These are phyloP conservation scores for Vinca minor DNA, from an alignment of 257 asterid species.

Conservation along the genomic window DNA sequence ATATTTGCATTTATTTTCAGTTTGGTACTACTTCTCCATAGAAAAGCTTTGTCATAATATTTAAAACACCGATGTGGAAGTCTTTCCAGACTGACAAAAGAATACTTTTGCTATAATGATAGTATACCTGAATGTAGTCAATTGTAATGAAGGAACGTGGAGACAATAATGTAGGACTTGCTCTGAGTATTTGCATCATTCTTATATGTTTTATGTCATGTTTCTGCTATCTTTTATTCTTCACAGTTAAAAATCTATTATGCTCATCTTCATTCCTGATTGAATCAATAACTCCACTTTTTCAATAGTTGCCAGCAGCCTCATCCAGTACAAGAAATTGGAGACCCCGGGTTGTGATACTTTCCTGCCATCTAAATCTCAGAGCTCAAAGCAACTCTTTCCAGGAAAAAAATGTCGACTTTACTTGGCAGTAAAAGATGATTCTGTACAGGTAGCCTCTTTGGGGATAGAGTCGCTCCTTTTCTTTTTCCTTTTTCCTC, in stretches of 20 bases:
- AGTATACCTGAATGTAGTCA: too few relatives aligned
- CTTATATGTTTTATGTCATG: too few relatives aligned
- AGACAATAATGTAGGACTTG: too few relatives aligned
- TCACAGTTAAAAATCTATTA: neutral
- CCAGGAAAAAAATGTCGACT: neutral
- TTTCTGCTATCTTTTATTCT: neutral
- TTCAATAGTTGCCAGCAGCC: neutral
- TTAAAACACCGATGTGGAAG: neutral
- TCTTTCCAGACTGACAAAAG: neutral
- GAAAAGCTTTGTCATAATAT: neutral
- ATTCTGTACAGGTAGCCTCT: constrained; percentile 4
- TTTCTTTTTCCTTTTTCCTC: neutral
- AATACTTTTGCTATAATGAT: neutral
- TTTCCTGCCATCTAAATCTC: neutral
- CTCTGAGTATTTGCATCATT: too few relatives aligned
- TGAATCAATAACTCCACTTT: neutral
- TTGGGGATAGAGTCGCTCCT: neutral
- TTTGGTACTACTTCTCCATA: too few relatives aligned
- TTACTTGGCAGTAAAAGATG: neutral
- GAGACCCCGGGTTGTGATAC: neutral
- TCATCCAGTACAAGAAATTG: neutral
- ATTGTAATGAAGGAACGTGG: too few relatives aligned
- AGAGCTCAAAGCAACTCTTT: neutral
- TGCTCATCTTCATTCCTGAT: neutral
- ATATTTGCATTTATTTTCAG: neutral